These are phyloP conservation scores for Triticum urartu DNA, from an alignment of 176 grass and related monocot species.

Conservation along the genomic window DNA sequence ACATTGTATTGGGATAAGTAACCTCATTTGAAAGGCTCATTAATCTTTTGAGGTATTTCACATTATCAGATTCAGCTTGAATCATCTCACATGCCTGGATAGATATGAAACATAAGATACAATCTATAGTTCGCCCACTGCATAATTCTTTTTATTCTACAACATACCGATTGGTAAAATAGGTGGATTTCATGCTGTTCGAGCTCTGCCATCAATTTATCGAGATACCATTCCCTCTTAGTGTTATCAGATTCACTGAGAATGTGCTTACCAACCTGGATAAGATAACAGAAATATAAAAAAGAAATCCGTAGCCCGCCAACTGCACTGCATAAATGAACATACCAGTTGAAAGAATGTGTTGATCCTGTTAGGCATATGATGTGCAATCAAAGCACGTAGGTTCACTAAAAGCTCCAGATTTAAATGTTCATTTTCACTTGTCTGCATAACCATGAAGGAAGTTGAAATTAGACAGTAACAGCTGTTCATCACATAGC, in stretches of 20 bases:
- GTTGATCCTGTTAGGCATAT: slow-evolving; percentile 82
- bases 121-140: background rate
- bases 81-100: slow-evolving; percentile 73
- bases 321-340: too few species aligned
- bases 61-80: slow-evolving; percentile 77
- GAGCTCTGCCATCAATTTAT: too few species aligned
- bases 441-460: slow-evolving; percentile 52
- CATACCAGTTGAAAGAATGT: too few species aligned
- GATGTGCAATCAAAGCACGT: slow-evolving; percentile 61
- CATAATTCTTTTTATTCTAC: background rate
- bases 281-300: too few species aligned
- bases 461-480: background rate
- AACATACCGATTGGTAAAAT: slow-evolving; percentile 81
- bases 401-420: slow-evolving; percentile 66
- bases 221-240: too few species aligned
- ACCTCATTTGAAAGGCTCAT: slow-evolving; percentile 94
- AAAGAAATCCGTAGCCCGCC: too few species aligned
- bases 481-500: background rate
- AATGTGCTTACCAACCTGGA: too few species aligned
- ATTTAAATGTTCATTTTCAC: slow-evolving; percentile 82
- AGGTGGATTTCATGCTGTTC: background rate
- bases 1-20: background rate
- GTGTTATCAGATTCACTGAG: too few species aligned
- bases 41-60: slow-evolving; percentile 75
- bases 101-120: slow-evolving; percentile 5